Evolutionary conservation across 352 stramenopile species (phyloP), one percentile per base, ranked within the genome.

Genomic region (Globisporangium polare): DNA sequence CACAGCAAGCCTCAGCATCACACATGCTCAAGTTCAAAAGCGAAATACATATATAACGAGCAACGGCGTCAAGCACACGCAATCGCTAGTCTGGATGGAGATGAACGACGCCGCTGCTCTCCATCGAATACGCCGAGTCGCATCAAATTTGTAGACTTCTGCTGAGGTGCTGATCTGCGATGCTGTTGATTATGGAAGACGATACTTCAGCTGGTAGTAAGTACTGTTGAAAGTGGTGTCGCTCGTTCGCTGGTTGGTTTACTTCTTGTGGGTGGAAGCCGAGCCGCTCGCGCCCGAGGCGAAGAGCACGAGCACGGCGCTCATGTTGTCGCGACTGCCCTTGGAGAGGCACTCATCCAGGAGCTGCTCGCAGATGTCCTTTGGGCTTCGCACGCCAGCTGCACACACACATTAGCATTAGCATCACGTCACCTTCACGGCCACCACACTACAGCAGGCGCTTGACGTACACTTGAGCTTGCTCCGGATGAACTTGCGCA

Each of bases 321-420:
- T 95, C 87, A 95, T 95, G 61, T 95, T 95, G 73, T 95, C 87
- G 37, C 85, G 83, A 66, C 78, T 91, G 54, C 85, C 83, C 60
- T 90, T 91, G 49, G 78, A 63, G 42, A 95, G 68, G 60, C 87
- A 95, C 45, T 92, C 83, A 66, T 95, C 86, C 12, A 94, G 73
- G 7, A 95, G 67, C 60, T 78, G 73, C 60, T 95, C 85, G 31
- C 81, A 80, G 53, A 93, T 89, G 3, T 81, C 73, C 54, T 90
- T 81, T 1, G 84, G 73, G 60, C 74, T 80, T 56, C 75, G 80
- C 1, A 63, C 58, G 50, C 63, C 73, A 45, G 46, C 55, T 58
- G 39, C 12, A 59, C 41, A 55, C 13, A 56, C 17, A 9, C 8
- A 27, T 24, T 27, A 15, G n/a, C 22, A 55, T 17, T 56, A 17